Evolutionary conservation across 2,329 filamentous ascomycete species (phyloP).

Genomic region (Camptophora hylomeconis): DNA sequence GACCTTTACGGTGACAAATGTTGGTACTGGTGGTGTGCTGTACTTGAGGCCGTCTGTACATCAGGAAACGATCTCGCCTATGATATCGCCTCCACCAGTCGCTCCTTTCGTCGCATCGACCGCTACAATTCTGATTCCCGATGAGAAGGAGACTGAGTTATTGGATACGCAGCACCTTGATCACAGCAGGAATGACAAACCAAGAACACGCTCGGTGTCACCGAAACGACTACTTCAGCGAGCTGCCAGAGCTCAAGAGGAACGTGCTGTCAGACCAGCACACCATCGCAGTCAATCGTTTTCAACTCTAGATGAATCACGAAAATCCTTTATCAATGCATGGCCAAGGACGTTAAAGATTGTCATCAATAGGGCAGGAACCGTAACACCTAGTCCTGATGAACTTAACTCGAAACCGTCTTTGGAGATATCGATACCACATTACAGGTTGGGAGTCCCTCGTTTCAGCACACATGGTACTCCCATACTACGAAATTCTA

Average conservation of each 20-base stretch:
- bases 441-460: constrained; percentile 71
- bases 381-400: constrained; percentile 48
- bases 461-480: constrained; percentile 66
- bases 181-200: constrained; percentile 18
- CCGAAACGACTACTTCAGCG: constrained; percentile 3
- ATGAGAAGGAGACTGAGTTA: constrained; percentile 17
- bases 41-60: constrained; percentile 56
- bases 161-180: constrained; percentile 20
- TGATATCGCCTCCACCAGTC: constrained; percentile 36
- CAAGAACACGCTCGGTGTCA: constrained; percentile 7
- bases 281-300: constrained; percentile 61
- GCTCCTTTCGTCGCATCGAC: constrained; percentile 47
- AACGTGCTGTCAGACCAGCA: constrained; percentile 19
- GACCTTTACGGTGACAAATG: constrained; percentile 68
- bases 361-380: constrained; percentile 59
- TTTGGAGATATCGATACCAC: constrained; percentile 66
- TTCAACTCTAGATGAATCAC: constrained; percentile 58
- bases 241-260: constrained; percentile 10
- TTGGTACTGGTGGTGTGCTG: constrained; percentile 71
- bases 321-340: constrained; percentile 23
- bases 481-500: constrained; percentile 66
- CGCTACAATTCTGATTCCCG: constrained; percentile 24
- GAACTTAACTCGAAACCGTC: constrained; percentile 35
- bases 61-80: constrained; percentile 23
- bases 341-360: constrained; percentile 62